Percentiles rank a stretch among this genome's conserved stretches.
phyloP scores from a whole-genome alignment of 2,329 filamentous ascomycete genomes.

The Trichophaea hybrida region DNA sequence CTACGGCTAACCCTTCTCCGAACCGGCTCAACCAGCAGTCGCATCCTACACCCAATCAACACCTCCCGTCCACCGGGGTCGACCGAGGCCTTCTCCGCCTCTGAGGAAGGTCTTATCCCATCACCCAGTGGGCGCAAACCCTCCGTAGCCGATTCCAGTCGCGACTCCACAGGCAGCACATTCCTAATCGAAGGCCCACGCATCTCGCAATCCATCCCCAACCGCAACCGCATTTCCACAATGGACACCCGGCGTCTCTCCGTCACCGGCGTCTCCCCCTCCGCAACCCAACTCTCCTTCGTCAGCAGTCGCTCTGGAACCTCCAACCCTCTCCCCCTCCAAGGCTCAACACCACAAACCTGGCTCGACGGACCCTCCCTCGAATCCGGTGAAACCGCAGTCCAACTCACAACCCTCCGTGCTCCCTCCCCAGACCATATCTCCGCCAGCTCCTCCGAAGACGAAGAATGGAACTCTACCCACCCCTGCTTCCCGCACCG shows the following conservation, averaged over 20 bases:
- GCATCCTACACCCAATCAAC: background rate
- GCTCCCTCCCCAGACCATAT: background rate
- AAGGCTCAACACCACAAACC: background rate
- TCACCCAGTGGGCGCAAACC: background rate
- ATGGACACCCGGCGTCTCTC: background rate
- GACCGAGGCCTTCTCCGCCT: slow-evolving; percentile 13
- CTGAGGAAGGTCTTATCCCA: slow-evolving; percentile 13
- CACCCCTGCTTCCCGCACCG: slow-evolving; percentile 91
- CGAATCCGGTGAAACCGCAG: background rate
- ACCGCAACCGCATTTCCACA: background rate
- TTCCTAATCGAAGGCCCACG: slow-evolving; percentile 17
- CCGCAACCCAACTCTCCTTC: background rate
- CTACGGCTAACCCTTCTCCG: background rate
- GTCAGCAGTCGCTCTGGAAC: background rate
- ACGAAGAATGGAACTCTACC: slow-evolving; percentile 63
- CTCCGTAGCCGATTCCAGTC: background rate
- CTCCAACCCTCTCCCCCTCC: background rate
- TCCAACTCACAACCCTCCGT: slow-evolving; percentile 2
- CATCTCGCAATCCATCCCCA: slow-evolving; percentile 5
- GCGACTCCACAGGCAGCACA: slow-evolving; percentile 9
- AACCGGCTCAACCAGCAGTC: background rate
- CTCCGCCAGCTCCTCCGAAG: slow-evolving; percentile 8
- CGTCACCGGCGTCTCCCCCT: background rate
- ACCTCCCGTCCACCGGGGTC: background rate
- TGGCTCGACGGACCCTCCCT: background rate